These are phyloP conservation scores for Rhynchospora tenuis DNA, from an alignment of 176 grass and related monocot genomes.

Conservation along the genomic window DNA sequence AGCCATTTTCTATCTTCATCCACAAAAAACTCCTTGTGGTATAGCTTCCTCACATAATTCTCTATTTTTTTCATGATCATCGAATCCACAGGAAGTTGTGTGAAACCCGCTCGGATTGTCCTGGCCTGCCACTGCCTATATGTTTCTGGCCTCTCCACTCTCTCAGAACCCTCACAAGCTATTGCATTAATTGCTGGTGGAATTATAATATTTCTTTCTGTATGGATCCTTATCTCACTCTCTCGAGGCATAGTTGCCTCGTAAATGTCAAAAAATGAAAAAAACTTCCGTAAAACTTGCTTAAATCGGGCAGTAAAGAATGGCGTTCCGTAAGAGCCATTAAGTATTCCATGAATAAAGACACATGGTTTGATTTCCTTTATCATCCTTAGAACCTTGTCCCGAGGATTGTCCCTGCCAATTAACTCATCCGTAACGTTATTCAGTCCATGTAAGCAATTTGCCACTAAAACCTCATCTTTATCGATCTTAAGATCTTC, in stretches of 20 bases:
- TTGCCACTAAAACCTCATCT: slow-evolving; percentile 51
- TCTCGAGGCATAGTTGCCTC: slow-evolving; percentile 37
- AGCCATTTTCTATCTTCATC: slow-evolving; percentile 37
- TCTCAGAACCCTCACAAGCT: slow-evolving; percentile 47
- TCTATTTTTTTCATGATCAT: slow-evolving; percentile 29
- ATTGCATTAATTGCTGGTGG: slow-evolving; percentile 23
- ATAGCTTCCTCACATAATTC: background rate
- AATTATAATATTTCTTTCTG: slow-evolving; percentile 24
- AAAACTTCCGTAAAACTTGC: slow-evolving; percentile 38
- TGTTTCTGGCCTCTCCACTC: slow-evolving; percentile 40
- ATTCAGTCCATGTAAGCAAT: slow-evolving; percentile 30
- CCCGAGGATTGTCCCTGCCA: slow-evolving; percentile 35
- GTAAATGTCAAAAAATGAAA: slow-evolving; percentile 48
- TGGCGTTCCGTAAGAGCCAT: slow-evolving; percentile 33
- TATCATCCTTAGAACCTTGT: slow-evolving; percentile 45
- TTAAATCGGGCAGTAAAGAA: slow-evolving; percentile 52
- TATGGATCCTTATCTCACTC: slow-evolving; percentile 23
- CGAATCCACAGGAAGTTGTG: slow-evolving; percentile 33
- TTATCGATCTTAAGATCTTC: slow-evolving; percentile 48
- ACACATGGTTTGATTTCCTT: slow-evolving; percentile 47
- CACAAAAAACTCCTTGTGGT: slow-evolving; percentile 45
- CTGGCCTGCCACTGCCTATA: slow-evolving; percentile 45
- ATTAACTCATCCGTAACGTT: slow-evolving; percentile 43
- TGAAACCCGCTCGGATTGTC: slow-evolving; percentile 35
- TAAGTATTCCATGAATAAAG: slow-evolving; percentile 46